Evolutionary conservation across 2,329 filamentous ascomycete species (phyloP).

Genomic region (Alternaria sp.): DNA sequence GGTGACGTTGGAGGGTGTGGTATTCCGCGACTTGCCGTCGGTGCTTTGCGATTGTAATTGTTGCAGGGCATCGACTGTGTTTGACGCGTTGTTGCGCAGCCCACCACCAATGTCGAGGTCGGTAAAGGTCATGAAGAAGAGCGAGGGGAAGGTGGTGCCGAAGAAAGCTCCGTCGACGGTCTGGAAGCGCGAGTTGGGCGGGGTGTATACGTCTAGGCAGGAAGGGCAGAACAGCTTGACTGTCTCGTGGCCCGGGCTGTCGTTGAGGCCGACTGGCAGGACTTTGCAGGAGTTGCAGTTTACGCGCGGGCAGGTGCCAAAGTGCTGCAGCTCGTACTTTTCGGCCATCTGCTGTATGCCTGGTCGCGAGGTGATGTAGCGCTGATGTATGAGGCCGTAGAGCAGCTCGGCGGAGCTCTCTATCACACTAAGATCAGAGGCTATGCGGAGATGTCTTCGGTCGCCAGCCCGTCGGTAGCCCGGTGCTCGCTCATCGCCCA

Average conservation of each 20-base stretch:
- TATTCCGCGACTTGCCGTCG: conserved; percentile 42
- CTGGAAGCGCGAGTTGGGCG: conserved; percentile 96
- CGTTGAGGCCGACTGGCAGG: conserved; percentile 89
- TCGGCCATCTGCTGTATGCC: conserved; percentile 99
- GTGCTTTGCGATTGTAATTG: conserved; percentile 45
- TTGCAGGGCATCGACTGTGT: conserved; percentile 43
- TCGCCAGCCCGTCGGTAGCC: conserved; percentile 53
- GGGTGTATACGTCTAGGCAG: conserved; percentile 95
- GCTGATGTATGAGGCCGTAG: conserved; percentile 97
- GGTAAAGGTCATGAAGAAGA: conserved; percentile 98
- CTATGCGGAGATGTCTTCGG: conserved; percentile 82
- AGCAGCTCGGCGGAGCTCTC: conserved; percentile 98
- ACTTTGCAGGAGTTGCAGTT: conserved; percentile 90
- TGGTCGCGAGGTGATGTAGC: conserved; percentile 94
- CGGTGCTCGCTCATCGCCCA: conserved; percentile 64
- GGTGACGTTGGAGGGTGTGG: conserved; percentile 43
- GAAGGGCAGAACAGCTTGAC: conserved; percentile 98
- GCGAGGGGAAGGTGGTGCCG: conserved; percentile 92
- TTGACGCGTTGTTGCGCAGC: conserved; percentile 62
- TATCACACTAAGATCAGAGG: conserved; percentile 91
- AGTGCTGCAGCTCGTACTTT: conserved; percentile 97
- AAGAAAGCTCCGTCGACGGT: conserved; percentile 98
- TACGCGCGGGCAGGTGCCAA: conserved; percentile 92
- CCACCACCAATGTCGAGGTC: conserved; percentile 85
- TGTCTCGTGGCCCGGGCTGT: conserved; percentile 94